A percentile compares a stretch with the other conserved stretches of the same genome.
Conservation (phyloP, 805 yeast species). For the Hanseniaspora guilliermondii region DNA sequence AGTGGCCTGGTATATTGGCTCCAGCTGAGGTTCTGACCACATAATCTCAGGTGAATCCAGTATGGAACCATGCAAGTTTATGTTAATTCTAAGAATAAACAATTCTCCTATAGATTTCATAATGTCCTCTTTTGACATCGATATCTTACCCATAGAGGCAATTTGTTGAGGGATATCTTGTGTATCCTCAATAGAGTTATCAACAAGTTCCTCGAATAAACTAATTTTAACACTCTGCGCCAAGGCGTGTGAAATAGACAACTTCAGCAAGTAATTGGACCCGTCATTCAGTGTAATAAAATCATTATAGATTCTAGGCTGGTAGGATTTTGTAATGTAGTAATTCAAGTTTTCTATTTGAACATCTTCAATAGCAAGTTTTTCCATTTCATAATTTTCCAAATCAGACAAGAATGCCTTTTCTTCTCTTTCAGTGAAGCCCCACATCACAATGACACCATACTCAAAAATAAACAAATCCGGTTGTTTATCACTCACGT, state of each 20-base stretch:
- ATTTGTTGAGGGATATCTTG: conserved; percentile 95
- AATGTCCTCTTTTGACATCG: conserved; percentile 84
- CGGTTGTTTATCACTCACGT: conserved; percentile 60
- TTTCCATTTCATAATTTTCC: conserved; percentile 85
- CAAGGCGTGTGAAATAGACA: conserved; percentile 88
- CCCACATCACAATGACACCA: conserved; percentile 97
- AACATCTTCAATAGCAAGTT: conserved; percentile 74
- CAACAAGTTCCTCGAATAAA: conserved; percentile 87
- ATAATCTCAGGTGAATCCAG: conserved; percentile 92
- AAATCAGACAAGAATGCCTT: conserved; percentile 65
- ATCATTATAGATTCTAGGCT: conserved; percentile 90
- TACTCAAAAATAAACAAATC: conserved; percentile 87
- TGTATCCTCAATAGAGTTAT: conserved; percentile 92
- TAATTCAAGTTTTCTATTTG: conserved; percentile 92
- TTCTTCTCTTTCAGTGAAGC: conserved; percentile 77
- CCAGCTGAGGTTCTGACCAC: conserved; percentile 98
- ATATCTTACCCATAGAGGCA: conserved; percentile 87
- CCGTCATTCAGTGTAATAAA: conserved; percentile 88
- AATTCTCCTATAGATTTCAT: conserved; percentile 96
- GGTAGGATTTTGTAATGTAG: conserved; percentile 85
- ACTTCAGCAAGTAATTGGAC: conserved; percentile 75
- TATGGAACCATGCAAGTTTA: conserved; percentile 74
- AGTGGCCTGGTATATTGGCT: conserved; percentile 94
- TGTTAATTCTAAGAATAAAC: conserved; percentile 73
- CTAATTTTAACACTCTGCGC: conserved; percentile 94